Base-by-base conservation (phyloP, 305 asterid genomes). In the Solanum chacoense region DNA sequence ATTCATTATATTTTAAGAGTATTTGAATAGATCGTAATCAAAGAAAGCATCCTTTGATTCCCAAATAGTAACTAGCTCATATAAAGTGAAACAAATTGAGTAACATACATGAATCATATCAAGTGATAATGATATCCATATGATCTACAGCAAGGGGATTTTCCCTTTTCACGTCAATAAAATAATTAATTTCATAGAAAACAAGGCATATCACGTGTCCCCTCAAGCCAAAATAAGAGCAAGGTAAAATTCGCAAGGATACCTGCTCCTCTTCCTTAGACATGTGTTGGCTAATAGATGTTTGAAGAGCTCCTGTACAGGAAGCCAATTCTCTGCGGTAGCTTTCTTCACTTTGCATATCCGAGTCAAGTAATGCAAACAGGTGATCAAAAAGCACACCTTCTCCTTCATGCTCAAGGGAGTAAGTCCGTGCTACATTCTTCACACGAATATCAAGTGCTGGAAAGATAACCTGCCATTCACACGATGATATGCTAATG, bases 201-300 rank as follows among this genome's bases (percentile, higher is more conserved):
- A 81, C 86, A 81, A 83, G 1, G 73, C 42, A 83, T 20, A 11
- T 11, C 73, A 83, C 31, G 12, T 69, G 32, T 83, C 42, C 73
- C 38, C 22, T 59, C 69, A 31, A 79, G 31, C n/a, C 72, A 29
- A 18, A 88, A 34, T 37, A 71, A 26, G 75, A 85, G 76, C 32
- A 87, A 75, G 59, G 88, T 42, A 78, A 59, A n/a, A 59, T 73
- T 63, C 50, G 71, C 85, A 76, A 90, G 14, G 37, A 85, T 85
- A 97, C 99, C 99, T 97, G 99, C 91, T 97, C 99, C 94, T 97
- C 99, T 93, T 97, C 99, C 94, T 97, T 97, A 89, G 99, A 95
- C 99, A 97, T 97, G 95, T 97, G 99, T 93, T 97, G 99, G 94
- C 95, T 93, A 92, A 97, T 97, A 87, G 99, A 97, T 83, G 99